phyloP scores from a whole-genome alignment of 441 rosid genomes.

The Gossypium trilobum region DNA sequence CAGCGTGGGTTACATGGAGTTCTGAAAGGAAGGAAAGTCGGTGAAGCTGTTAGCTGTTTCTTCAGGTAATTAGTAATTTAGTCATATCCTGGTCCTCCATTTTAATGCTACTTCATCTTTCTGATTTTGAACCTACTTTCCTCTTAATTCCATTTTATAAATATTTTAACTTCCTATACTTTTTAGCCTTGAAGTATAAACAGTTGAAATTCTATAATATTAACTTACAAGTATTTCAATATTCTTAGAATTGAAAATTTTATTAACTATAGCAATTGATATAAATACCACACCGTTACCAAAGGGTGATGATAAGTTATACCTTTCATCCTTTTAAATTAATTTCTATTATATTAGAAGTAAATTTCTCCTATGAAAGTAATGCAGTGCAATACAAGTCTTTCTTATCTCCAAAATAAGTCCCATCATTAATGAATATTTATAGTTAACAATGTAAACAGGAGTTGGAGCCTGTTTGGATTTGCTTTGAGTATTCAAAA shows the following conservation, averaged over 20 bases:
- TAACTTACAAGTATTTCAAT: neutral
- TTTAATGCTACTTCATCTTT: neutral
- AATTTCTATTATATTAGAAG: conserved; percentile 4
- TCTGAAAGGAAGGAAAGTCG: conserved; percentile 60
- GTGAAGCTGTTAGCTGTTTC: conserved; percentile 79
- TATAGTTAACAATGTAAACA: neutral
- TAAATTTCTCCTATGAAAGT: neutral
- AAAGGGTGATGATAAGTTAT: neutral
- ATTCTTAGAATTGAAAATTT: neutral
- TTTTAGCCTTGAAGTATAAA: neutral
- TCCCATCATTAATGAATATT: neutral
- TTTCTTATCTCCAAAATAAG: neutral
- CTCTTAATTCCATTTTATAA: neutral
- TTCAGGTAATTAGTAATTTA: conserved; percentile 49
- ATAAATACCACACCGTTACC: neutral
- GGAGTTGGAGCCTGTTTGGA: neutral
- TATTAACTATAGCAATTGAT: neutral
- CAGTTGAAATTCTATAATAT: neutral
- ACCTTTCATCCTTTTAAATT: neutral
- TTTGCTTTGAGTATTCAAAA: neutral
- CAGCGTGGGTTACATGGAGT: conserved; percentile 48
- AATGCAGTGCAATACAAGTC: neutral
- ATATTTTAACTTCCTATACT: neutral
- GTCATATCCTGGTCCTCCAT: neutral
- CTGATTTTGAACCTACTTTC: neutral